Evolutionary conservation across 139 green algal genomes (phyloP).

Genomic region (Chlamydomonas sp.): DNA sequence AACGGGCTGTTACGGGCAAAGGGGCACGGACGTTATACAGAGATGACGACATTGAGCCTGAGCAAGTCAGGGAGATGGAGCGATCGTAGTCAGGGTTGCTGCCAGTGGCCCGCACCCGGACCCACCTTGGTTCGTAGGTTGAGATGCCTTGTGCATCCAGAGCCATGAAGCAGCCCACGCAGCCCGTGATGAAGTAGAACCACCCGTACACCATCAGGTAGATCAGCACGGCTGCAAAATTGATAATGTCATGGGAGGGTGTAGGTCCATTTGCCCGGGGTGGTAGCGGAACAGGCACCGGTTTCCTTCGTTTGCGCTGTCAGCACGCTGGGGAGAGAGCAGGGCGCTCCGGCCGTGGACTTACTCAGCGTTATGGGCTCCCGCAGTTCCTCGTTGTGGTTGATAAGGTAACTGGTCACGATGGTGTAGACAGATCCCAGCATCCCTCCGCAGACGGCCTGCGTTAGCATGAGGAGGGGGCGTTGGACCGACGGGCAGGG

Average conservation of each 20-base stretch:
- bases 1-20: neutral
- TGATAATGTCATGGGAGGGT: neutral
- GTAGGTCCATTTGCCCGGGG: neutral
- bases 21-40: neutral
- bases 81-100: neutral
- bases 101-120: neutral
- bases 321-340: no score
- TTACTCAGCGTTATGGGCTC: no score
- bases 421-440: no score
- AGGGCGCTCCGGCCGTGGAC: no score
- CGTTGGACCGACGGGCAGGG: no score
- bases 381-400: no score
- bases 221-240: slow-evolving; percentile 20
- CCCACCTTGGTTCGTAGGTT: slow-evolving; percentile 26
- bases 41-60: neutral
- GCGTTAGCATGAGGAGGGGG: no score
- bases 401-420: no score
- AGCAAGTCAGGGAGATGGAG: neutral
- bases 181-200: slow-evolving; percentile 13
- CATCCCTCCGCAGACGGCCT: no score
- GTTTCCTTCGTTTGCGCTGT: neutral
- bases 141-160: slow-evolving; percentile 20
- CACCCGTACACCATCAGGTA: slow-evolving; percentile 35
- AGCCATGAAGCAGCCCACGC: slow-evolving; percentile 22
- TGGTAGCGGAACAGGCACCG: neutral